These are phyloP conservation scores for Aspergillus egyptiacus DNA, from an alignment of 495 filamentous ascomycete genomes.

Conservation along the genomic window DNA sequence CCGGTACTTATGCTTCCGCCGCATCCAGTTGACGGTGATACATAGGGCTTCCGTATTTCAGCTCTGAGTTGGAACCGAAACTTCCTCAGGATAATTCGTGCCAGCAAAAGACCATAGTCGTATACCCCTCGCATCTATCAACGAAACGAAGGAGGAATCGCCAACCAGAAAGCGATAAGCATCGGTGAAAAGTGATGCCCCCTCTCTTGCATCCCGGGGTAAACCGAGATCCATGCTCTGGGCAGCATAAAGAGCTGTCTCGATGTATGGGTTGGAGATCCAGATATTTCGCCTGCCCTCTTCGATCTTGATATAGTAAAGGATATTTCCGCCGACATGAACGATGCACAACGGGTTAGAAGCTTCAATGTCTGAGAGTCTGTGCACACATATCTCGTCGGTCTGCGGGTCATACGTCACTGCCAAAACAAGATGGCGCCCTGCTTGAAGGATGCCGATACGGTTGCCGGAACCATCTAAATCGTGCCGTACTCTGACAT, in stretches of 20 bases:
- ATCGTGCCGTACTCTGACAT: not conserved
- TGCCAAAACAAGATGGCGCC: not conserved
- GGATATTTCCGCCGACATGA: slow-evolving; percentile 9
- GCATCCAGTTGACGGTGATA: not conserved
- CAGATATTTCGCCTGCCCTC: slow-evolving; percentile 16
- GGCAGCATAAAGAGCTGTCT: slow-evolving; percentile 8
- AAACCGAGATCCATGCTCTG: slow-evolving; percentile 11
- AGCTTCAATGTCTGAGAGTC: not conserved
- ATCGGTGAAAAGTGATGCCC: slow-evolving; percentile 2
- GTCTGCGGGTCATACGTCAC: slow-evolving; percentile 9
- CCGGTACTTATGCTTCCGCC: too few species aligned
- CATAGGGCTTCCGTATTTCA: not conserved
- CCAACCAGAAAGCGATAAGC: slow-evolving; percentile 12
- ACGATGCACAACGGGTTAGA: slow-evolving; percentile 7
- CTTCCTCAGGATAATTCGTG: not conserved
- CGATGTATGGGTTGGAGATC: slow-evolving; percentile 19
- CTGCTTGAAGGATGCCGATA: slow-evolving; percentile 11
- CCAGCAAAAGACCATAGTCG: slow-evolving; percentile 18
- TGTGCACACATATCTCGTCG: slow-evolving; percentile 11
- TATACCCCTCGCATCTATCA: slow-evolving; percentile 12
- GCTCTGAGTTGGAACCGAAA: too few species aligned
- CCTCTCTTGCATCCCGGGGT: slow-evolving; percentile 6
- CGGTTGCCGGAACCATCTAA: slow-evolving; percentile 1
- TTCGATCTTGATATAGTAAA: slow-evolving; percentile 21
- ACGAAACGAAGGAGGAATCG: slow-evolving; percentile 13